Base-by-base conservation (phyloP, 1,284 basidiomycete species). In the Neonothopanus nambi region DNA sequence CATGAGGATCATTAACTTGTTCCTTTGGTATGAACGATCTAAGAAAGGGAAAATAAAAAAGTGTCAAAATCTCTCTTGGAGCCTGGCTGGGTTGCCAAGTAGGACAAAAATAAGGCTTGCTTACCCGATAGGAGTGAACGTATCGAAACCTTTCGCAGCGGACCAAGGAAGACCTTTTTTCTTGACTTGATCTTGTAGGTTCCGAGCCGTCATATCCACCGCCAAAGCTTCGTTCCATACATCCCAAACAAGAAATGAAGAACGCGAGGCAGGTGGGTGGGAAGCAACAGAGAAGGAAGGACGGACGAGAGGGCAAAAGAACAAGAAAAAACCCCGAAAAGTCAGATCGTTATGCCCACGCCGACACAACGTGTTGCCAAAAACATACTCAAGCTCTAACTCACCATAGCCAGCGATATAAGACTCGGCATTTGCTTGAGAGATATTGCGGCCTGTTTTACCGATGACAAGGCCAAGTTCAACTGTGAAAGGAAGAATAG, bases 401-500 rank as follows among this genome's bases (percentile, higher is more conserved):
- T 53, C 61, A 94, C 92, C 85, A 72, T 98, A 99, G 47, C 96
- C 96, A 12, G 93, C 93, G 51, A 99, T 82, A 66, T 97, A 84
- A 1, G 81, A 75, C 48, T 85, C 78, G 4, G 94, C 94, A 30
- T 89, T 75, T 1, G 77, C 75, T 59, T 84, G 81, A 1, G 84
- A 69, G 62, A 98, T 93, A 67, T 98, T 85, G 5, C 93, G 79
- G 21, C 91, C 94, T 7, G 75, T 72, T 71, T 90, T 89, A 54
- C 95, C 94, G 56, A 99, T 94, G 51, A 99, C 84, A n/a, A 98
- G 85, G 20, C 94, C 96, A 46, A 99, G 90, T 74, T 99, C 96
- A 59, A 99, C 96, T 96, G 20, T 21, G 61, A 5, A 23, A 45
- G 33, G 23, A 17, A 12, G 20, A 8, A 33, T 33, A 45, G 43